phyloP scores from a whole-genome alignment of 202 grass and related monocot genomes.

The Panicum hallii region DNA sequence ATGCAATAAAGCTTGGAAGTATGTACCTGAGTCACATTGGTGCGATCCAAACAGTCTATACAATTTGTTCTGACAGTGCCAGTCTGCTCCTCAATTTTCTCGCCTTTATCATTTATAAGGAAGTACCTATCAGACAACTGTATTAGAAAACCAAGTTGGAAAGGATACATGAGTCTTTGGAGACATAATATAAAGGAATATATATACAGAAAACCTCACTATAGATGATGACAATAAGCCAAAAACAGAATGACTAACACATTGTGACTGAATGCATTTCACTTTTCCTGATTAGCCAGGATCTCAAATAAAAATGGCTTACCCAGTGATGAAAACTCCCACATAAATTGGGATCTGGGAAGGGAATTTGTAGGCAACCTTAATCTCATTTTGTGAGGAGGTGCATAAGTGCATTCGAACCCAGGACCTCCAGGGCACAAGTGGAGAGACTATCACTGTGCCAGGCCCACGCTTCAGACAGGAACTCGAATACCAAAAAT shows the following conservation, averaged over 20 bases:
- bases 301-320: neutral
- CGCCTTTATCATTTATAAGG: constrained; percentile 68
- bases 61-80: constrained; percentile 90
- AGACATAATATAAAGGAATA: constrained; percentile 13
- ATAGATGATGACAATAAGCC: constrained; percentile 15
- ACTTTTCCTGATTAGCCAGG: constrained; percentile 27
- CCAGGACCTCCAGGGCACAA: neutral
- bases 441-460: neutral
- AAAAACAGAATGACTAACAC: constrained; percentile 33
- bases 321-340: neutral
- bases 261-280: neutral
- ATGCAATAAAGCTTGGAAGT: constrained; percentile 22
- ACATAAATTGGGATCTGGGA: neutral
- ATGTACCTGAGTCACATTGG: constrained; percentile 96
- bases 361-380: neutral
- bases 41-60: constrained; percentile 95
- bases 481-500: neutral
- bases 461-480: neutral
- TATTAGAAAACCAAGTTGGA: constrained; percentile 35
- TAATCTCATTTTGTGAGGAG: neutral
- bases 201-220: constrained; percentile 24
- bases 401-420: neutral
- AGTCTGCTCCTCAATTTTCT: constrained; percentile 71
- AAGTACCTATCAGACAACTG: constrained; percentile 68
- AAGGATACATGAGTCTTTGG: constrained; percentile 18